Evolutionary conservation across 306 rosid species (phyloP).

Genomic region (Ziziphus jujuba): DNA sequence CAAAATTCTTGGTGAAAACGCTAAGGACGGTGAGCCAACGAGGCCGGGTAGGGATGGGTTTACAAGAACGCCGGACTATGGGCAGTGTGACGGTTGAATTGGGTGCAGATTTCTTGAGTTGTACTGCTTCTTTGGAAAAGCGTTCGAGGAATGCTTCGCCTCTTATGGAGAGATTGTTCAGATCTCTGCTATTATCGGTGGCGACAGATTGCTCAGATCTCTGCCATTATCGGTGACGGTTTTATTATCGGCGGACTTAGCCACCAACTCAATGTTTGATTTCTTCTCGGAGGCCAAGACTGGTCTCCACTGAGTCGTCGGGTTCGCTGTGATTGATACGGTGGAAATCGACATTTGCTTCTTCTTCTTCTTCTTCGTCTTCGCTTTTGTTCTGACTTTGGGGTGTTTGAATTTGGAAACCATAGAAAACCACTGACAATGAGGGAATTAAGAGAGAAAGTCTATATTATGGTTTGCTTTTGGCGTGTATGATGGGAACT

Average conservation of each 20-base stretch:
- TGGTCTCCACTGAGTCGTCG: conserved; percentile 87
- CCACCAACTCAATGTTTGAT: conserved; percentile 56
- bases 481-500: too few relatives aligned
- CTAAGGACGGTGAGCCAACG: conserved; percentile 66
- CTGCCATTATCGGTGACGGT: too few relatives aligned
- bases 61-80: conserved; percentile 40
- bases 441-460: too few relatives aligned
- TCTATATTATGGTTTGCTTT: too few relatives aligned
- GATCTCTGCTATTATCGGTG: conserved; percentile 46
- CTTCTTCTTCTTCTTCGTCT: too few relatives aligned
- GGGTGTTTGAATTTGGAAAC: too few relatives aligned
- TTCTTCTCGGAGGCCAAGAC: conserved; percentile 54
- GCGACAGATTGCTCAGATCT: too few relatives aligned
- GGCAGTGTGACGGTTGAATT: conserved; percentile 40
- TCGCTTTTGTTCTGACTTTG: too few relatives aligned
- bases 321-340: too few relatives aligned
- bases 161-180: conserved; percentile 75
- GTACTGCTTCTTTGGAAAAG: conserved; percentile 45
- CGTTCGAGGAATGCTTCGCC: conserved; percentile 56
- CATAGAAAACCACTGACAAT: too few relatives aligned
- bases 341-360: too few relatives aligned
- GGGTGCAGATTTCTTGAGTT: conserved; percentile 37
- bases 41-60: conserved; percentile 47
- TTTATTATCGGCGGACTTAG: conserved; percentile 29
- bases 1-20: conserved; percentile 52